Evolutionary conservation across 306 rosid species (phyloP), one percentile per base, ranked within the genome.

Genomic region (Lathyrus sativus): DNA sequence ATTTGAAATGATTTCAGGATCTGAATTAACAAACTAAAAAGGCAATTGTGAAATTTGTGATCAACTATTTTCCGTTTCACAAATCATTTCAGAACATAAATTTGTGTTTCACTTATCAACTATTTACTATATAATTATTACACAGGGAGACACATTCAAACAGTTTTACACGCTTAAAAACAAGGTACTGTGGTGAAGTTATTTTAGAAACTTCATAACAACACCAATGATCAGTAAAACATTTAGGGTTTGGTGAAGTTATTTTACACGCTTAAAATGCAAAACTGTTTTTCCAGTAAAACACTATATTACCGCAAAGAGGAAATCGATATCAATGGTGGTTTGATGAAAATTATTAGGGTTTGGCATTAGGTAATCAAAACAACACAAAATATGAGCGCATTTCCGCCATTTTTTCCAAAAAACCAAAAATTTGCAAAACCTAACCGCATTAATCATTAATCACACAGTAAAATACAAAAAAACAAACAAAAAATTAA

Each of bases 381-480:
- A 42, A 53, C 39, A 5, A 43, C 9, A 56, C 9, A 17, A 46
- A 59, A 4, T 44, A 19, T 19, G 14, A 31, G 43, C 45, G 0
- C 5, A 12, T 43, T 46, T 74, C 19, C 18, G n/a, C 11, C 9
- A 33, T 11, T 55, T 63, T 63, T 53, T 18, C 9, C 58, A 15
- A 55, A 18, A 13, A 74, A 65, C 14, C 18, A n/a, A 66, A 73
- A 55, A 8, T 29, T 53, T 6, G 19, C 42, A 74, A 65, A 65
- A 56, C 51, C 66, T 35, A 74, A 48, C 7, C 15, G 10, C 45
- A 46, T 28, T 72, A 49, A 53, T 42, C 50, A 74, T 22, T 38
- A 38, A 66, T 43, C 51, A 66, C 48, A 24, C 10, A n/a, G 35
- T 24, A 48, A 56, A 57, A 22, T 17, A 56, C 33, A 43, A 61